phyloP scores from a whole-genome alignment of 192 early-diverging fungal species.

The Kickxella alabastrina region DNA sequence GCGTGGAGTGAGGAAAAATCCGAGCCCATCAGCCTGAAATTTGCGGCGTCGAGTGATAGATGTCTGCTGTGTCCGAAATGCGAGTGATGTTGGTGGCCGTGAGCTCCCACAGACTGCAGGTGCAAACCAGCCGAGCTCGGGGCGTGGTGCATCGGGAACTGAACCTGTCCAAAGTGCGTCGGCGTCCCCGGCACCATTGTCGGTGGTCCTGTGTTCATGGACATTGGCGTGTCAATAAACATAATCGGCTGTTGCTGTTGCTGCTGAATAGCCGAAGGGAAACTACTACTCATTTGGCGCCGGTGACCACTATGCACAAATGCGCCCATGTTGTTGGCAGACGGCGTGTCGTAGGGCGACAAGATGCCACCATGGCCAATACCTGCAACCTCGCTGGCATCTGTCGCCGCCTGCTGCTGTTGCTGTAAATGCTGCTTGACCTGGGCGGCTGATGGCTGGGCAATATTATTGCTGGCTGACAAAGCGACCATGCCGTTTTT shows the following conservation, averaged over 20 bases:
- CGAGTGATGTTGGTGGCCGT: conserved; percentile 12
- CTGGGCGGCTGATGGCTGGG: conserved; percentile 13
- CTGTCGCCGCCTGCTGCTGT: conserved; percentile 9
- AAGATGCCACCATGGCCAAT: conserved; percentile 26
- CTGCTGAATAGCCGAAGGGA: conserved; percentile 9
- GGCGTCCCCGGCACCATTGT: conserved; percentile 30
- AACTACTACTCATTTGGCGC: conserved; percentile 23
- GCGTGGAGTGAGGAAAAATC: conserved; percentile 8
- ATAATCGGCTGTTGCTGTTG: conserved; percentile 10
- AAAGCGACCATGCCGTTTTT: conserved; percentile 10
- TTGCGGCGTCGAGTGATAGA: conserved; percentile 36
- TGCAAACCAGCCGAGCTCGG: not conserved
- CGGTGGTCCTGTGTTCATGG: conserved; percentile 16
- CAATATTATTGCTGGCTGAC: not conserved
- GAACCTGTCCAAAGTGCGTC: conserved; percentile 28
- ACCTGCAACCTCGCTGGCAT: conserved; percentile 10
- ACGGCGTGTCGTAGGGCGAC: conserved; percentile 20
- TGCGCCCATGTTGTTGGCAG: not conserved
- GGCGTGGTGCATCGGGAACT: conserved; percentile 7
- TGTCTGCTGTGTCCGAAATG: conserved; percentile 36
- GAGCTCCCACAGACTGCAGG: not conserved
- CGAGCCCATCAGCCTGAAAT: conserved; percentile 15
- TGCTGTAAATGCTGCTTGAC: conserved; percentile 13
- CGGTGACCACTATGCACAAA: conserved; percentile 10
- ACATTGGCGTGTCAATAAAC: conserved; percentile 11